A percentile compares a stretch with the other conserved stretches of the same genome.
Conservation (phyloP, 768 basidiomycete species). For the Pisolithus microcarpus region DNA sequence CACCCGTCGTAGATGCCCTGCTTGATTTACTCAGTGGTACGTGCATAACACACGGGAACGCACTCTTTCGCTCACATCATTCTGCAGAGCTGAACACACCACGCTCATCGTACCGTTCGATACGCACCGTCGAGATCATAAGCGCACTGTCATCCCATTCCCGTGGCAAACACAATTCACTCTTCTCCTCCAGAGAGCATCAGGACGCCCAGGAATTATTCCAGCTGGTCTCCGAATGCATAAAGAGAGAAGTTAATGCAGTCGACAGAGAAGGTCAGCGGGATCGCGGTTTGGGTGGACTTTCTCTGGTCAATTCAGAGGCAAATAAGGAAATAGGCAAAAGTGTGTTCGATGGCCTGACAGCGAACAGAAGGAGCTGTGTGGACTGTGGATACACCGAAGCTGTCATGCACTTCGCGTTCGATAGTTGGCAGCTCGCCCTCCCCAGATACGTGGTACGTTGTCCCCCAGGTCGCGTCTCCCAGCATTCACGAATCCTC, state of each 20-base stretch:
- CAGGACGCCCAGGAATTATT: conserved; percentile 99
- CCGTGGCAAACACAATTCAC: conserved; percentile 47
- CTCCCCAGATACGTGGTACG: conserved; percentile 59
- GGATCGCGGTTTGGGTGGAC: conserved; percentile 64
- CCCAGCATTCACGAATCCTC: conserved; percentile 6
- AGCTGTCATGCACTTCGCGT: conserved; percentile 85
- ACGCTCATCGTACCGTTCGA: conserved; percentile 45
- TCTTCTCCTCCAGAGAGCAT: conserved; percentile 87
- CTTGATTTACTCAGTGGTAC: conserved; percentile 62
- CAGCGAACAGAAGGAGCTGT: conserved; percentile 85
- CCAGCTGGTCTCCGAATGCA: conserved; percentile 82
- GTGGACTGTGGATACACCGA: conserved; percentile 88
- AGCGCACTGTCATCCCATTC: conserved; percentile 53
- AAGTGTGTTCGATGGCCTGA: conserved; percentile 83
- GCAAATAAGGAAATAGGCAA: conserved; percentile 40
- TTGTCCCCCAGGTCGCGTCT: conserved; percentile 9
- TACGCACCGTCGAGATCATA: conserved; percentile 71
- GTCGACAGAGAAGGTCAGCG: conserved; percentile 65
- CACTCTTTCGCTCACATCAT: conserved; percentile 4
- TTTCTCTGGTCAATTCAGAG: conserved; percentile 27
- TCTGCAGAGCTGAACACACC: conserved; percentile 59
- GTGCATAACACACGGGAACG: conserved; percentile 12
- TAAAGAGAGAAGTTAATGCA: conserved; percentile 76
- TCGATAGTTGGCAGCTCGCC: conserved; percentile 79
- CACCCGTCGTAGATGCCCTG: conserved; percentile 81